Evolutionary conservation across 306 rosid species (phyloP), one percentile per base, ranked within the genome.

Genomic region (Quercus mongolica): DNA sequence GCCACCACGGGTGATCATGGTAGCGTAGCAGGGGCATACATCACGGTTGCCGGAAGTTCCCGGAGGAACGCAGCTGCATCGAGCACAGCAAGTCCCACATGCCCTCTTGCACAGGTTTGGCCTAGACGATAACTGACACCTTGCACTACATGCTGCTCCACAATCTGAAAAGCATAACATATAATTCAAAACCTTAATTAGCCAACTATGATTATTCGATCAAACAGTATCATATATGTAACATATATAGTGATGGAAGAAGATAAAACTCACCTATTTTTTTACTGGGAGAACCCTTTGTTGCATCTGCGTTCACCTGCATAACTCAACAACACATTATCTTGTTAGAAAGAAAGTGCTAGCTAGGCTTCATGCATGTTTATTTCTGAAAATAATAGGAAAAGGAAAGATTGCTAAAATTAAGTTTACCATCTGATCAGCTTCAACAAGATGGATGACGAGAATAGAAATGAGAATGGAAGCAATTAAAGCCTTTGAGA

Each of bases 11-110:
- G 94, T 86, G 56, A 83, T 90, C 83, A 80, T 35, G 67, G 54
- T 71, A 65, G 89, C 86, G 72, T 90, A 88, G 68, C 94, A 88
- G 6, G 90, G 82, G 51, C 90, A 90, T 76, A 83, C 83, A 1
- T 90, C 89, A 0, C 10, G 82, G 51, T 89, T 76, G 4, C 82
- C 85, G 41, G 75, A 76, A 4, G 91, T 87, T 2, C 91, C 90
- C 1, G 91, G 87, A 20, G 91, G 91, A 28, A 87, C 91, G 23
- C 91, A 89, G 71, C 18, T 74, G 76, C 89, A 87, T 2, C 84
- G 83, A 4, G 77, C 14, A 58, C 93, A 87, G 70, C 93, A 87
- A 3, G 89, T 89, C 1, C 91, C 85, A 30, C 90, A 86, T 0
- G 92, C 87, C 26, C 92, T 78, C 59, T 82, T 82, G 76, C 92